Evolutionary conservation across 2,329 filamentous ascomycete genomes (phyloP), one percentile per base, ranked within the genome.

Genomic region (Calonectria hongkongensis): DNA sequence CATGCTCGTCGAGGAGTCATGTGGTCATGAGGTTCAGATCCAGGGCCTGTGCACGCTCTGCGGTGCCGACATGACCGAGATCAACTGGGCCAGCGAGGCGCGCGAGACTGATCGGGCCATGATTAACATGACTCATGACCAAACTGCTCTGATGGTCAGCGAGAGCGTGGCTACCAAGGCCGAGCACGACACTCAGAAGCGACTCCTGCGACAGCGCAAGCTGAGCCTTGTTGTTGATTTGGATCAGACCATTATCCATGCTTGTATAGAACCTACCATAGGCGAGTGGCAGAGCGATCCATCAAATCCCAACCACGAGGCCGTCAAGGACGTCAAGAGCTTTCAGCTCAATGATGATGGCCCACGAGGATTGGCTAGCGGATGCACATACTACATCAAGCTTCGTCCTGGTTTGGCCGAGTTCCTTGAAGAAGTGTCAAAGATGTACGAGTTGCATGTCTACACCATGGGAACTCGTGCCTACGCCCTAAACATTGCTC

Each of bases 391-490:
- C 85, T 99, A 98, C 84, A 98, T 99, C 87, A 99, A 99, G 87
- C 92, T 98, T 86, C 94, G 97, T 43, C 97, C 97, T 0, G 95
- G 96, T 3, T 86, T 98, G 64, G 88, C 92, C 74, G 90, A 93
- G 50, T 99, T 99, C 81, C 88, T 99, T 62, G 88, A 94, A 71
- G 90, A 91, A 66, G 89, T 98, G 60, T 91, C 95, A 1, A 89
- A 92, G 80, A 87, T 97, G 79, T 99, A 97, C 85, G 97, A 99
- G 86, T 88, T 98, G 80, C 97, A 99, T 83, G 96, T 99, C 75
- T 99, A 99, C 87, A 99, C 97, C 51, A 99, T 99, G 97, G 97
- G 96, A 70, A 99, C 97, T 27, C 92, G 97, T 75, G 95, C 96
- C n/a, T 99, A 99, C 82, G 97, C 97, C 12, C 89, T 96, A 78